Evolutionary conservation across 108 stramenopile genomes (phyloP).

Genomic region (Schizochytrium sp.): DNA sequence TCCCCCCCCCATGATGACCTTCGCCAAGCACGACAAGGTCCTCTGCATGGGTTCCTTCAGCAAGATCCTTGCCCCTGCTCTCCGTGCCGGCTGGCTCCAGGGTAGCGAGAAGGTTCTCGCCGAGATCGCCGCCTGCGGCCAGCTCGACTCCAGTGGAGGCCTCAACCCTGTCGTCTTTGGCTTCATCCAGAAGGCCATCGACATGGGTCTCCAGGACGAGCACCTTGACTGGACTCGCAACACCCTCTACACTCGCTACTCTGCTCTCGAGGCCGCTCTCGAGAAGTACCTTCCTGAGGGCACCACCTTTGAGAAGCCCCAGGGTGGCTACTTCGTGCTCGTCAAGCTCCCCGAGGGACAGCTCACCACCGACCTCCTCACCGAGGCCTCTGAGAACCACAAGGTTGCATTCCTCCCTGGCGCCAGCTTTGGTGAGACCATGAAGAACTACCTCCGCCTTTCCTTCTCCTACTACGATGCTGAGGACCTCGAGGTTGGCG

Average conservation of each 20-base stretch:
- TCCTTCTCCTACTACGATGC: conserved; percentile 54
- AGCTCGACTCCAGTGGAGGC: conserved; percentile 59
- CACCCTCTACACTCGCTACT: neutral
- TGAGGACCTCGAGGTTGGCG: conserved; percentile 44
- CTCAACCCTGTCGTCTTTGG: conserved; percentile 61
- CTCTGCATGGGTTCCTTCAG: conserved; percentile 62
- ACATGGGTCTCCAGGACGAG: conserved; percentile 59
- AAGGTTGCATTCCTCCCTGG: conserved; percentile 61
- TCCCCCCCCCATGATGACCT: neutral
- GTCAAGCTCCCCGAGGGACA: conserved; percentile 59
- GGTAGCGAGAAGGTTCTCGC: neutral
- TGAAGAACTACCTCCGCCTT: conserved; percentile 50
- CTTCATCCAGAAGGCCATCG: conserved; percentile 48
- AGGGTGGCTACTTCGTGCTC: conserved; percentile 66
- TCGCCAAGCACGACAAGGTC: conserved; percentile 26
- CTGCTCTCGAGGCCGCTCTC: conserved; percentile 21
- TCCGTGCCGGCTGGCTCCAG: conserved; percentile 64
- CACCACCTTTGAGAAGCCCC: neutral
- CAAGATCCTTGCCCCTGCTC: conserved; percentile 66
- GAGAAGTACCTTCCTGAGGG: neutral
- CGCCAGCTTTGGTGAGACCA: conserved; percentile 47
- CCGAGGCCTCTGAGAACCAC: conserved; percentile 32
- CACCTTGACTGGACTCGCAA: conserved; percentile 43
- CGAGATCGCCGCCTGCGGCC: conserved; percentile 12
- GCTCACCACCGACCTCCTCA: neutral